Percentiles rank a stretch among this genome's conserved stretches.
These are phyloP conservation scores for Colletotrichum eleusines DNA, from an alignment of 2,329 filamentous ascomycete genomes.

Conservation along the genomic window DNA sequence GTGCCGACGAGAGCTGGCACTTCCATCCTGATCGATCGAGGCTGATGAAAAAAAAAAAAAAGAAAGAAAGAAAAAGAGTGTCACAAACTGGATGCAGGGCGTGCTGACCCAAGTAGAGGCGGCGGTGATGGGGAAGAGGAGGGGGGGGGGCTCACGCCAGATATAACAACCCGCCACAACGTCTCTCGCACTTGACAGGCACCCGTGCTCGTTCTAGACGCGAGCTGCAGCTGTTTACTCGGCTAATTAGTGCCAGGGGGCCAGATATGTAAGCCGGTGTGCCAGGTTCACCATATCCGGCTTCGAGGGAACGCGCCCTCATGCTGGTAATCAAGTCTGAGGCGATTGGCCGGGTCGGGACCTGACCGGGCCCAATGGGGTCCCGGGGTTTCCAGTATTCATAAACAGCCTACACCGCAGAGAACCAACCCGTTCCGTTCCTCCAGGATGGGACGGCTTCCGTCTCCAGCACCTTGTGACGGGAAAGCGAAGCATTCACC, in stretches of 20 bases:
- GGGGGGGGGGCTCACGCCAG: not conserved
- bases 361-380: not conserved
- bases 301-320: too few relatives aligned
- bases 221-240: not conserved
- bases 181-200: not conserved
- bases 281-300: not conserved
- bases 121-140: not conserved
- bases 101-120: not conserved
- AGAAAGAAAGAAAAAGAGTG: not conserved
- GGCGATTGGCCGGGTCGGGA: not conserved
- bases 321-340: not conserved
- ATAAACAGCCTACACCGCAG: not conserved
- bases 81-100: not conserved
- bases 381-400: not conserved
- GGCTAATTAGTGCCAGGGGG: not conserved
- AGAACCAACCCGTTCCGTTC: not conserved
- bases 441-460: not conserved
- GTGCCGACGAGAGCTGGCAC: constrained; percentile 2
- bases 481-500: not conserved
- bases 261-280: not conserved
- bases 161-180: not conserved
- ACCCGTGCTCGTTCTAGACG: not conserved
- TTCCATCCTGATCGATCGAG: not conserved
- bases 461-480: not conserved
- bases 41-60: not conserved